These are phyloP conservation scores for Candida patagonica DNA, from an alignment of 805 yeast species.

Conservation along the genomic window DNA sequence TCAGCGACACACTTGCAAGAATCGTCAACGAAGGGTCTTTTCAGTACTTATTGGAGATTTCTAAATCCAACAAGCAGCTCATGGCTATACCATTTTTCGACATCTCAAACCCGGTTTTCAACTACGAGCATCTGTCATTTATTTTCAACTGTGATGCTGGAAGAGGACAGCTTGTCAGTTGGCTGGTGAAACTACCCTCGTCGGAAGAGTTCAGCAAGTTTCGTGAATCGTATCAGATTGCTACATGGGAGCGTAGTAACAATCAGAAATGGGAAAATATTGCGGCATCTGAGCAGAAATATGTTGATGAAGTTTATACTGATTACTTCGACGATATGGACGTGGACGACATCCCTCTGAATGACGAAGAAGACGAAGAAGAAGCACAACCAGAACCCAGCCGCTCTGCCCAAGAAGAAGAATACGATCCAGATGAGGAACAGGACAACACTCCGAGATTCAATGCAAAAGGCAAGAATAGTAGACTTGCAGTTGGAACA, in stretches of 20 bases:
- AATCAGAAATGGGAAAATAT: constrained; percentile 38
- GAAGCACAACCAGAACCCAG: constrained; percentile 28
- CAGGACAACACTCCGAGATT: constrained; percentile 20
- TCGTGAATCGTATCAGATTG: constrained; percentile 41
- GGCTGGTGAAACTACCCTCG: constrained; percentile 48
- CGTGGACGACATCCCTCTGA: constrained; percentile 27
- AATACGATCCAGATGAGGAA: constrained; percentile 23
- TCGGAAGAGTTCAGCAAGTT: constrained; percentile 38
- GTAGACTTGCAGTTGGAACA: constrained; percentile 61
- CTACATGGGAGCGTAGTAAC: constrained; percentile 56
- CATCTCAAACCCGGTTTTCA: constrained; percentile 50
- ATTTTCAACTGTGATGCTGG: constrained; percentile 47
- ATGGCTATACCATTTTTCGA: constrained; percentile 29
- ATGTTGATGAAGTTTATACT: constrained; percentile 45
- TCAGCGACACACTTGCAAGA: constrained; percentile 25
- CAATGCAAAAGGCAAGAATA: constrained; percentile 38
- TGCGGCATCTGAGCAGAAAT: constrained; percentile 41
- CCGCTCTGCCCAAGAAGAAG: constrained; percentile 25
- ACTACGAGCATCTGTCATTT: constrained; percentile 46
- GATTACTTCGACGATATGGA: constrained; percentile 29
- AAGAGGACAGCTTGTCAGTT: constrained; percentile 38
- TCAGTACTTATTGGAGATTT: constrained; percentile 45
- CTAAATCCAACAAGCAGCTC: constrained; percentile 22
- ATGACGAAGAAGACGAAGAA: constrained; percentile 22
- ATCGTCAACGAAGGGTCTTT: constrained; percentile 41